A percentile compares a stretch with the other conserved stretches of the same genome.
Evolutionary conservation across 2,329 filamentous ascomycete species (phyloP).

Genomic region (Fusarium succisae): DNA sequence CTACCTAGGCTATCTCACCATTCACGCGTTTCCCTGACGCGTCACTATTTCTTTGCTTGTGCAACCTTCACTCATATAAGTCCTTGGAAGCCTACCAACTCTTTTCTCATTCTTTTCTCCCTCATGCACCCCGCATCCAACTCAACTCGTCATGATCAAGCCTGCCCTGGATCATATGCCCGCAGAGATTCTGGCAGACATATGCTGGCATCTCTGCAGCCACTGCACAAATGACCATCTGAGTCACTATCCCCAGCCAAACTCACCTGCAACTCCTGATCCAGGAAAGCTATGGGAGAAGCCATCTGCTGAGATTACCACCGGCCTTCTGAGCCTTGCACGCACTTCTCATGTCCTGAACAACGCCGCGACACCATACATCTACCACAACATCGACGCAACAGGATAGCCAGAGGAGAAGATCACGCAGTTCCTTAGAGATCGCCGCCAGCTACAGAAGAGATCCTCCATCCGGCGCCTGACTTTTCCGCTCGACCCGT

Average conservation of each 20-base stretch:
- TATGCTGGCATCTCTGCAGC: not conserved
- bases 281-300: not conserved
- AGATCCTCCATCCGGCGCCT: not conserved
- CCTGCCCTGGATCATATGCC: not conserved
- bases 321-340: not conserved
- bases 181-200: not conserved
- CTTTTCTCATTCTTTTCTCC: not conserved
- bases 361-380: not conserved
- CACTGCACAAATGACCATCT: not conserved
- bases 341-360: not conserved
- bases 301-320: not conserved
- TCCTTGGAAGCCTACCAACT: not conserved
- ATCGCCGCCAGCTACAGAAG: not conserved
- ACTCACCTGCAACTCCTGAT: not conserved
- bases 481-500: accelerated
- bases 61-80: not conserved
- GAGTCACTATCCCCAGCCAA: not conserved
- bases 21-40: not conserved
- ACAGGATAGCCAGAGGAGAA: accelerated
- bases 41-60: not conserved
- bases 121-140: not conserved
- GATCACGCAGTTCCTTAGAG: not conserved
- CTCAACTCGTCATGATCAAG: not conserved
- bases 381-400: not conserved
- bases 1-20: not conserved